Base-by-base conservation (phyloP, 2,329 filamentous ascomycete genomes). In the Metarhizium anisopliae region DNA sequence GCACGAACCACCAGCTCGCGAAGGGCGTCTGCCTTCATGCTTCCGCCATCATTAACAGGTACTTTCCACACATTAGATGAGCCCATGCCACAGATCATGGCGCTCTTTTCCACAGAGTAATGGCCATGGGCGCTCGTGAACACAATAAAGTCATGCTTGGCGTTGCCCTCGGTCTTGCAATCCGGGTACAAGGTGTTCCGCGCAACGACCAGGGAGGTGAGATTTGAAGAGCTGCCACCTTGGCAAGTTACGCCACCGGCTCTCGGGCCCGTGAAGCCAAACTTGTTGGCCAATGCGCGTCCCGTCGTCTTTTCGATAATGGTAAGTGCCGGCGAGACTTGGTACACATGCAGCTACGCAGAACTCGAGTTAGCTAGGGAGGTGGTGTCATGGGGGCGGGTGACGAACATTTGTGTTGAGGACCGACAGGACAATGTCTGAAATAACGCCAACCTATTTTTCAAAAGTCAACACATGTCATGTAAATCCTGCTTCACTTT, bases 71-170 rank as follows among this genome's bases (percentile, higher is more conserved):
- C 91, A 59, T 83, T 83, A 20, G 77, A 75, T 32, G 83, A 85
- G 10, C 94, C 94, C 42, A 99, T 81, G 0, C 94, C 94, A 63
- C 87, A 87, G 66, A 93, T 87, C 67, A 93, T 87, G n/a, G 92
- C 92, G 2, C 91, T 92, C 74, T 97, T 97, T 66, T 96, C 90
- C 30, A 97, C 83, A 5, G 86, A 92, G 75, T 97, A 99, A 76
- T 97, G 94, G 0, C 93, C 92, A 69, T 97, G 91, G 1, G 80
- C 84, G 61, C 85, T 90, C 2, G 93, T 96, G 74, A 97, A 96
- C 55, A 96, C 73, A 20, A 90, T 86, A 64, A 96, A 93, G 20
- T 80, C 77, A 59, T 77, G 71, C 4, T 68, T 66, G 1, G 77
- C 80, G 66, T 91, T 90, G 16, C 94, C 94, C 1, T 80, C 69